Evolutionary conservation across 495 filamentous ascomycete species (phyloP), one percentile per base, ranked within the genome.

Genomic region (Tuber melanosporum): DNA sequence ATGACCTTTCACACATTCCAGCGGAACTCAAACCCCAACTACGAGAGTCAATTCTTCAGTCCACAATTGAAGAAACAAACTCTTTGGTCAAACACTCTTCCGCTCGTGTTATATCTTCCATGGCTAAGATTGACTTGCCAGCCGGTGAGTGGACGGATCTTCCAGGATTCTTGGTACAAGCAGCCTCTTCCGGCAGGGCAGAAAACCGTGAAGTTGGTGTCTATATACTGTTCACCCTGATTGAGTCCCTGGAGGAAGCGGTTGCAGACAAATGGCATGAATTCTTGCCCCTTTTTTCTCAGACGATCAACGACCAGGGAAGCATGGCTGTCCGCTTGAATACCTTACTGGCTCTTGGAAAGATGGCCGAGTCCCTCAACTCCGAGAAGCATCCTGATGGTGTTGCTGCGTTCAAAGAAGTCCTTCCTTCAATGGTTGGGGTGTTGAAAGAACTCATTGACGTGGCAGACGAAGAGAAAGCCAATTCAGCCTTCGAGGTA

Each of bases 291-390:
- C 89, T 98, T 15, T 98, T 98, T 87, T 86, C 85, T 84, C 92
- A 89, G 84, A 97, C 94, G 20, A 95, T 99, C 83, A 89, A 88
- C 77, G 96, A 99, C 84, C 92, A 92, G 32, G 92, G 97, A 86
- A 97, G 93, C 84, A 88, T 91, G 75, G 91, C 95, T 83, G 96
- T 99, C 72, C 91, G 95, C 75, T 90, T 97, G 85, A 99, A 98
- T 86, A 97, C 94, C 42, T 91, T 98, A 85, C 89, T 97, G 81
- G 93, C 93, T n/a, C 88, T 98, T 76, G 93, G 94, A 84, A 91
- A 93, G 85, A 87, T 97, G 77, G 92, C 94, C 36, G 92, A 97
- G 87, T 87, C 95, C 79, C 87, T 99, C 62, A 92, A 97, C 79
- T 89, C 92, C 0, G 94, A 97, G 69, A 92, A 96, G 82, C 91